Conservation (phyloP, 805 yeast species). For the Metschnikowia drakensbergensis region DNA sequence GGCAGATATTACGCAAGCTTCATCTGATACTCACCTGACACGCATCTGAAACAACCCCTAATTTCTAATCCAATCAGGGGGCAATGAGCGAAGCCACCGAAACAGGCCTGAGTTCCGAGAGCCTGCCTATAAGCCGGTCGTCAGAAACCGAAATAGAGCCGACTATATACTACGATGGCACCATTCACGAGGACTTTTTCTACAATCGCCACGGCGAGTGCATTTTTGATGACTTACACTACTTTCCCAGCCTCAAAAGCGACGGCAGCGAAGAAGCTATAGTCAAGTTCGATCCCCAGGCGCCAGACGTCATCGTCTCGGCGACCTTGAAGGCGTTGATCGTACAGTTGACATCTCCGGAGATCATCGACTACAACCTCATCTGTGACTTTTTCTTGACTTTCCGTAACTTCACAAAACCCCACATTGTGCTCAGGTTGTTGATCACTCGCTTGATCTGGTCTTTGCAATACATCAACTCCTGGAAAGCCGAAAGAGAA, state of each 20-base stretch:
- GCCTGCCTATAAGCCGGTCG: neutral
- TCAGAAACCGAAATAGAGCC: slow-evolving; percentile 7
- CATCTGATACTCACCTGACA: neutral
- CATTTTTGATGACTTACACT: slow-evolving; percentile 33
- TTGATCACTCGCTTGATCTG: slow-evolving; percentile 66
- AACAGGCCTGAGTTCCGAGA: neutral
- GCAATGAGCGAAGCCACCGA: neutral
- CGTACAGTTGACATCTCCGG: slow-evolving; percentile 67
- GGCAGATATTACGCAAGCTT: neutral
- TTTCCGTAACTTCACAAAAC: slow-evolving; percentile 63
- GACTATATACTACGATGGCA: slow-evolving; percentile 10
- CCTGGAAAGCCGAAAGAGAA: slow-evolving; percentile 22
- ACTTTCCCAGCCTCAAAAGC: slow-evolving; percentile 30
- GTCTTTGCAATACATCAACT: slow-evolving; percentile 51
- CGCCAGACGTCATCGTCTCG: slow-evolving; percentile 31
- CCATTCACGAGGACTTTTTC: slow-evolving; percentile 16
- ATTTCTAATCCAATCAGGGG: neutral
- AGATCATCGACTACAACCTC: slow-evolving; percentile 68
- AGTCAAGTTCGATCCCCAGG: slow-evolving; percentile 34
- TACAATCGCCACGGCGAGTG: slow-evolving; percentile 37
- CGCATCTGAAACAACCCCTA: slow-evolving; percentile 1
- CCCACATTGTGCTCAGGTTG: slow-evolving; percentile 56
- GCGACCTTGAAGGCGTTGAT: slow-evolving; percentile 46
- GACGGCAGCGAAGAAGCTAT: slow-evolving; percentile 12
- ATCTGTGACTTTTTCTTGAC: slow-evolving; percentile 85